phyloP scores from a whole-genome alignment of 257 asterid species.

The Echites panduratus region DNA sequence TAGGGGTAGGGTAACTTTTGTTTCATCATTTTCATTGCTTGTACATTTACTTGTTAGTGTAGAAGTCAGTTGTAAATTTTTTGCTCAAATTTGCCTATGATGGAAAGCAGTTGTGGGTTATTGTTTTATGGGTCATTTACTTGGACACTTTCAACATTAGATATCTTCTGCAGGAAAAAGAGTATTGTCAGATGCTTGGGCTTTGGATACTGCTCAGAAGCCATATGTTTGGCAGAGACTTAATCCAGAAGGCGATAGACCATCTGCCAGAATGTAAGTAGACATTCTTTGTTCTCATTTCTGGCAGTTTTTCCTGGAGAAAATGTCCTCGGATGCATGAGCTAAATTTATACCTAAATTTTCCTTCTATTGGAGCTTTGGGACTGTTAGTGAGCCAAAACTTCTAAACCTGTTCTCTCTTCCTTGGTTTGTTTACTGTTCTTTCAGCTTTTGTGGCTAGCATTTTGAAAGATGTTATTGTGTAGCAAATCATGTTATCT shows the following conservation, averaged over 20 bases:
- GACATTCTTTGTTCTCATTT: constrained; percentile 14
- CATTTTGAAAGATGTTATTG: not conserved
- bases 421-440: no score
- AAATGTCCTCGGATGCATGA: not conserved
- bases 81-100: not conserved
- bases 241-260: constrained; percentile 92
- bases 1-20: not conserved
- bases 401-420: not conserved
- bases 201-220: constrained; percentile 95
- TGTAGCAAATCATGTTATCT: not conserved
- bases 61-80: not conserved
- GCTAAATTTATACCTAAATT: not conserved
- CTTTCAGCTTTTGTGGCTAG: not conserved
- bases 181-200: constrained; percentile 98
- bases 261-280: constrained; percentile 94
- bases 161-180: constrained; percentile 61
- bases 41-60: not conserved
- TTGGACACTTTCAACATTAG: not conserved
- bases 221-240: constrained; percentile 97
- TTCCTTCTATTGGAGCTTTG: not conserved
- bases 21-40: not conserved
- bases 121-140: not conserved
- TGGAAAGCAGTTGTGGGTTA: not conserved
- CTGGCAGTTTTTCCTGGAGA: constrained; percentile 4
- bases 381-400: not conserved